Evolutionary conservation across 306 rosid species (phyloP), one percentile per base, ranked within the genome.

Genomic region (Inga leiocalycina): DNA sequence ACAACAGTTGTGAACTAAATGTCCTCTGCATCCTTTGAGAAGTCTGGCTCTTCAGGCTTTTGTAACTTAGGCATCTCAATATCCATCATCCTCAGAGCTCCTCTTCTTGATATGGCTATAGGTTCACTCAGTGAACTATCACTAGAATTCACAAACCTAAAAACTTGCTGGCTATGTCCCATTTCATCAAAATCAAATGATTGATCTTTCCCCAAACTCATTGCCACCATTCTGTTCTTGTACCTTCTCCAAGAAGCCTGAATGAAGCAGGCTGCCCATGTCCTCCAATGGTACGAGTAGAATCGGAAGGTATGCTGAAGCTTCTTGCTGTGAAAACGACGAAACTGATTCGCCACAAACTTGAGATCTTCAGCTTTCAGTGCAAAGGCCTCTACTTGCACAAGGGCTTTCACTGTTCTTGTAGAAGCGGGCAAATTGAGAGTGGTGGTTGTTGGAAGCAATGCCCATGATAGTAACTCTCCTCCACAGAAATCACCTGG

Each of bases 401-500:
- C 93, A 32, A 95, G 88, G 46, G 98, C 85, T 43, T 35, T 84
- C 24, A 95, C 98, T 6, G 98, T 92, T 86, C 98, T 91, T 24
- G 98, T 95, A 7, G 98, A 95, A 82, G 91, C 87, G 74, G 98
- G 98, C 84, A 92, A 86, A 84, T 91, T 95, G 87, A 86, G 89
- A 9, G 94, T 89, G 24, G 97, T 92, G 73, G 91, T 92, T 75
- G 91, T 91, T 56, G 98, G 98, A 85, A 93, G 97, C 92, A 95
- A 82, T 70, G 98, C 98, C 98, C 98, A 95, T 41, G 98, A 90
- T 76, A 95, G 98, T 51, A 93, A 82, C 87, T 95, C 98, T 85
- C 93, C 98, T 35, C 98, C 98, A 83, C 98, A 95, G 77, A 95
- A 93, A 78, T 95, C 98, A 4, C 98, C 98, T 0, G 97, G 96